Base-by-base conservation (phyloP, 768 basidiomycete genomes). In the Gymnopilus junonius region DNA sequence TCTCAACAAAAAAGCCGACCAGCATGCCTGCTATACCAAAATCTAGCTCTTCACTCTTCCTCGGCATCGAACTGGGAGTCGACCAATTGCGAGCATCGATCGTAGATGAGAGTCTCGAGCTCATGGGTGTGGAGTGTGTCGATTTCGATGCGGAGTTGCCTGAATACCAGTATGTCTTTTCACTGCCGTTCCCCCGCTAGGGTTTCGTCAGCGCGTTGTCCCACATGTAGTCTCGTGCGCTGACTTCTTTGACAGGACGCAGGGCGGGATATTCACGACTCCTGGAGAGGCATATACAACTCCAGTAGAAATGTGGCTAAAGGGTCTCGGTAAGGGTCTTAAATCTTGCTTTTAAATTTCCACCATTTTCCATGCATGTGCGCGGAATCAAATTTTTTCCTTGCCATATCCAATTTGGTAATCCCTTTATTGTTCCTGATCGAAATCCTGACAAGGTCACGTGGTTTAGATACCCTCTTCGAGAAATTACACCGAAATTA, bases 221-320 rank as follows among this genome's bases (percentile, higher is more conserved):
- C 32, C 48, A 21, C 35, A 15, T 53, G 8, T n/a, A 20, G 57
- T 59, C 51, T 46, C 45, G 4, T 59, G 29, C 42, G 29, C 50
- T 53, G 21, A 55, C 29, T 23, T 1, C 15, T 56, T 45, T 60
- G 63, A 15, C 72, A 94, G 93, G 73, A 95, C 92, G 1, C 89
- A 91, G 63, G 91, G 91, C 50, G 93, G 93, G 5, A 91, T 94
- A 62, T 93, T 93, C 75, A 93, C 91, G 45, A 92, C 91, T 0
- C 90, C 91, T 4, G 92, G 91, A 31, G 92, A 94, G 75, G 92
- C 91, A 23, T 93, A 91, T 72, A 94, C 91, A 39, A 93, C 93
- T 7, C 93, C 93, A 1, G 84, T 95, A 48, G 93, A 95, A 70
- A 93, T 94, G 91, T 94, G 93, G 93, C 87, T 93, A 58, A 93